phyloP scores from a whole-genome alignment of 208 protist species.

The Strigomonas galati region DNA sequence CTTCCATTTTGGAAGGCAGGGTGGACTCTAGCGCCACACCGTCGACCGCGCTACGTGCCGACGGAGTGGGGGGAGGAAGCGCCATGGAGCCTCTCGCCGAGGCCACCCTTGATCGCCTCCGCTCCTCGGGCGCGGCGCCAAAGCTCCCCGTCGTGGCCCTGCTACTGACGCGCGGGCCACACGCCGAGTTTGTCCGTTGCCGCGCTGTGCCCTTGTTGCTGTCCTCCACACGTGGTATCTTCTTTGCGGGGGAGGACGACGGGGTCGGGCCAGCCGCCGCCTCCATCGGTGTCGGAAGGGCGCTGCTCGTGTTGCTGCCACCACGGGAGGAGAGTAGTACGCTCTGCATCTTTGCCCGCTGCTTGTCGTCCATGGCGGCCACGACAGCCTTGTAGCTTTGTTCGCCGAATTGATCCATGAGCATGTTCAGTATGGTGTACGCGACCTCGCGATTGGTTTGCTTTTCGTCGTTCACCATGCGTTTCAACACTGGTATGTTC shows the following conservation, averaged over 20 bases:
- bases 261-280: slow-evolving; percentile 19
- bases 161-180: neutral
- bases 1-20: slow-evolving; percentile 64
- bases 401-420: slow-evolving; percentile 59
- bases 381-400: slow-evolving; percentile 44
- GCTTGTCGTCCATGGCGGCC: slow-evolving; percentile 66
- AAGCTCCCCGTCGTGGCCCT: no score
- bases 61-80: slow-evolving; percentile 1
- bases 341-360: slow-evolving; percentile 43
- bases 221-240: slow-evolving; percentile 46
- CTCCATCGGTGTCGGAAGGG: slow-evolving; percentile 11
- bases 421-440: slow-evolving; percentile 52
- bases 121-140: no score
- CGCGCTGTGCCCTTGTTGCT: neutral
- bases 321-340: slow-evolving; percentile 15
- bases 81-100: neutral
- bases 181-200: neutral
- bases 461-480: slow-evolving; percentile 85
- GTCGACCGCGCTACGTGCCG: neutral
- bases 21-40: slow-evolving; percentile 61
- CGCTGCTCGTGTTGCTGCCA: slow-evolving; percentile 7
- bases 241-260: slow-evolving; percentile 63
- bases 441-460: slow-evolving; percentile 60
- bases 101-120: no score
- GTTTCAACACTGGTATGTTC: slow-evolving; percentile 45